Evolutionary conservation across 2,329 filamentous ascomycete genomes (phyloP).

Genomic region (Sporothrix mexicana): DNA sequence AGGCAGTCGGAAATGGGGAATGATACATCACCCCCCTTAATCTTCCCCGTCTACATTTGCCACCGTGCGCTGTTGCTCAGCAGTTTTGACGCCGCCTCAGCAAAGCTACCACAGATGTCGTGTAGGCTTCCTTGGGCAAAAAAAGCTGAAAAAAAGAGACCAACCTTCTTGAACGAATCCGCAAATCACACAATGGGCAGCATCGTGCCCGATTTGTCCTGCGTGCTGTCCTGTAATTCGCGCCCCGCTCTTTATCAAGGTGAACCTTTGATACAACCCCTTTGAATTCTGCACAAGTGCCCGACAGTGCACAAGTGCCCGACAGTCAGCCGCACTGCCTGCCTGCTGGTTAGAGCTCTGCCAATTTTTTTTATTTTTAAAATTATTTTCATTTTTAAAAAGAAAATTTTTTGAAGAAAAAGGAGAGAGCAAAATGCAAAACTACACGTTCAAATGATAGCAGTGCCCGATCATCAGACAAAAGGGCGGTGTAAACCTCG

Average conservation of each 20-base stretch:
- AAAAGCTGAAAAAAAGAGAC: no score
- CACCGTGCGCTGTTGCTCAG: no score
- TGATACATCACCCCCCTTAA: no score
- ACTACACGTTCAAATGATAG: background rate
- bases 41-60: no score
- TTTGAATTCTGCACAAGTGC: slow-evolving; percentile 4
- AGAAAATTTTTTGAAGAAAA: background rate
- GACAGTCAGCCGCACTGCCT: background rate
- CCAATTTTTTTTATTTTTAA: background rate
- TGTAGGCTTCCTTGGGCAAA: background rate
- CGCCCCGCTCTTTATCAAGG: background rate
- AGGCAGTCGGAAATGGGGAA: no score
- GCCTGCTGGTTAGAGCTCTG: slow-evolving; percentile 3
- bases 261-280: background rate
- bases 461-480: background rate
- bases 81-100: no score
- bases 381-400: no score
- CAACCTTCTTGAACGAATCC: background rate
- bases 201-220: background rate
- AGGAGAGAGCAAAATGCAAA: slow-evolving; percentile 11
- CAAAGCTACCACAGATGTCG: background rate
- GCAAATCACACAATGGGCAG: background rate
- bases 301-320: no score
- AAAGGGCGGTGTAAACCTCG: background rate
- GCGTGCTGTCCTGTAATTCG: background rate